Evolutionary conservation across 2,329 filamentous ascomycete species (phyloP).

Genomic region (Chaetomiaceae sp.): DNA sequence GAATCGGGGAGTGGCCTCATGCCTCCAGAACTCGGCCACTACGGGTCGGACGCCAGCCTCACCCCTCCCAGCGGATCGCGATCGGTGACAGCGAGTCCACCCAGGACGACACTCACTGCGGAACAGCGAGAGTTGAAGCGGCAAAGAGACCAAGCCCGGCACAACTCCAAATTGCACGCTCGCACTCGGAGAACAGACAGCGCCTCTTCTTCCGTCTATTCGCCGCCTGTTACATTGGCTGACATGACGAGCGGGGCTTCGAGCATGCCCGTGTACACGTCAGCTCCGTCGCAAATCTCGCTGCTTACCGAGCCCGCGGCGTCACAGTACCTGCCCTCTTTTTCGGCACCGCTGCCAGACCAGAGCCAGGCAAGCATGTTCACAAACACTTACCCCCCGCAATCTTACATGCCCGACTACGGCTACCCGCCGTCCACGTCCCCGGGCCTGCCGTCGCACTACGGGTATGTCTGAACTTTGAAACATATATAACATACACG

Average conservation of each 20-base stretch:
- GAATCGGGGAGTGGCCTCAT: conserved; percentile 37
- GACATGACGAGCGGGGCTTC: conserved; percentile 38
- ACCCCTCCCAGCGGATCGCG: conserved; percentile 47
- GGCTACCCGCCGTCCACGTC: conserved; percentile 28
- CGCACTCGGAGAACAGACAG: conserved; percentile 50
- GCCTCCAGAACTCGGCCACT: conserved; percentile 43
- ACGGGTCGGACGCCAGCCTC: conserved; percentile 49
- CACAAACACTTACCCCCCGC: conserved; percentile 33
- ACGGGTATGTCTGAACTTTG: conserved; percentile 28
- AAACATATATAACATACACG: background rate
- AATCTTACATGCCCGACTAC: conserved; percentile 33
- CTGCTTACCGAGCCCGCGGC: conserved; percentile 48
- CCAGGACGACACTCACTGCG: conserved; percentile 49
- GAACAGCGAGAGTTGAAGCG: conserved; percentile 60
- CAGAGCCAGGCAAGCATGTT: conserved; percentile 31
- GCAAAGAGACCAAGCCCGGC: conserved; percentile 55
- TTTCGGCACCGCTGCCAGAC: conserved; percentile 47
- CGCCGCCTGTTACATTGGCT: conserved; percentile 41
- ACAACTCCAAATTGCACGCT: conserved; percentile 52
- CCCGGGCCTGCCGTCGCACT: conserved; percentile 30
- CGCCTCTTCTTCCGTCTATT: conserved; percentile 34
- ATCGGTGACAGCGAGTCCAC: conserved; percentile 56
- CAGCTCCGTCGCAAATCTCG: conserved; percentile 47
- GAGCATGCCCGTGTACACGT: conserved; percentile 48
- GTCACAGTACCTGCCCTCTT: conserved; percentile 46